These are phyloP conservation scores for Sclerotinia glacialis DNA, from an alignment of 2,329 filamentous ascomycete species.

Conservation along the genomic window DNA sequence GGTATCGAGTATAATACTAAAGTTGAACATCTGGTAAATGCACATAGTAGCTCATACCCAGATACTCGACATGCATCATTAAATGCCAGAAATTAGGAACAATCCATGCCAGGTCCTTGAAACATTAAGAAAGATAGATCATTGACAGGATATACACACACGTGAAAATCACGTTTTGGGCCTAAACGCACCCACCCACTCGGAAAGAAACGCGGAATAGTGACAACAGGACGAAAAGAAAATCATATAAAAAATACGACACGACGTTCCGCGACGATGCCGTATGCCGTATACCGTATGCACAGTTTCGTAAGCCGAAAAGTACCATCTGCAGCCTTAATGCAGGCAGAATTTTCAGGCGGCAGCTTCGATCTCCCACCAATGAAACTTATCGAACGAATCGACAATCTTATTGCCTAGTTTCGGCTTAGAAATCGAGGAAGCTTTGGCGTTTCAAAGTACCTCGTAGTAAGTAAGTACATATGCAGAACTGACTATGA, in stretches of 20 bases:
- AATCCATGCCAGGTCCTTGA: neutral
- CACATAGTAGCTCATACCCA: too few species aligned
- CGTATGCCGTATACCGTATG: too few species aligned
- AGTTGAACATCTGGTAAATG: too few species aligned
- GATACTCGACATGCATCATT: too few species aligned
- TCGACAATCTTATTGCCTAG: neutral
- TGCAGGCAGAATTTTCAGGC: neutral
- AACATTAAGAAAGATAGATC: too few species aligned
- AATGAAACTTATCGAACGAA: neutral
- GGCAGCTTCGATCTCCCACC: neutral
- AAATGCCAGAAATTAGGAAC: neutral
- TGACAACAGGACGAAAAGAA: neutral
- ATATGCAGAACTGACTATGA: neutral
- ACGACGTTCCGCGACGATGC: too few species aligned
- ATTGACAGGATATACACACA: neutral
- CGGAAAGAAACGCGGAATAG: too few species aligned
- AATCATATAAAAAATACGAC: neutral
- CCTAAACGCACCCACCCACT: neutral
- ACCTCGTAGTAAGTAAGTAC: neutral
- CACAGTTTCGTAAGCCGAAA: neutral
- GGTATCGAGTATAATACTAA: too few species aligned
- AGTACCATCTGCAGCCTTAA: neutral
- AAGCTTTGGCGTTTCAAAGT: neutral
- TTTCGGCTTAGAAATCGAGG: conserved; percentile 1
- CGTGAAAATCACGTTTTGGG: neutral